Evolutionary conservation across 2,329 filamentous ascomycete genomes (phyloP).

Genomic region (Aspergillus fumigatiaffinis): DNA sequence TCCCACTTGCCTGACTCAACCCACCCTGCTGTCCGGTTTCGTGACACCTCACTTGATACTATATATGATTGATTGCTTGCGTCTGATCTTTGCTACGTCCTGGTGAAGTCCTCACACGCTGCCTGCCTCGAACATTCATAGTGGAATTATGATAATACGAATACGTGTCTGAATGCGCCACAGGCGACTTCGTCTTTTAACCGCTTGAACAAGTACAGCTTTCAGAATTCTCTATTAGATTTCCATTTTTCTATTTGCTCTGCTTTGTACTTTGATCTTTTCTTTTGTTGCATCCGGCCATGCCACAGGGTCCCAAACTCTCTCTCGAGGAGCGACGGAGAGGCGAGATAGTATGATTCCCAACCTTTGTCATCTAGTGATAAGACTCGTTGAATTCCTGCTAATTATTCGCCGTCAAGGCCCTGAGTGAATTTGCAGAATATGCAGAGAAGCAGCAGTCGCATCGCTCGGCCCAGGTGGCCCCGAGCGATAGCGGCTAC

Average conservation of each 20-base stretch:
- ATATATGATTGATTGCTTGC: background rate
- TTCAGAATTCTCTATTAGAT: background rate
- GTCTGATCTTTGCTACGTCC: background rate
- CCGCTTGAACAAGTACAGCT: constrained; percentile 16
- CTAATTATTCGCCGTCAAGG: constrained; percentile 42
- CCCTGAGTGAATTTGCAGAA: constrained; percentile 93
- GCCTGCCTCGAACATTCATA: background rate
- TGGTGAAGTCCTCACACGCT: background rate
- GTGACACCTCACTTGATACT: background rate
- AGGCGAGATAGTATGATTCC: constrained; percentile 69
- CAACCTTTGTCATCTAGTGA: background rate
- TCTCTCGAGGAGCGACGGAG: constrained; percentile 75
- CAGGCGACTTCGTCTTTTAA: constrained; percentile 29
- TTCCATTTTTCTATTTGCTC: background rate
- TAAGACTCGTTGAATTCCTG: background rate
- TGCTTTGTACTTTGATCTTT: background rate
- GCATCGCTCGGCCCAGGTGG: constrained; percentile 33
- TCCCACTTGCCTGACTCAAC: constrained; percentile 6
- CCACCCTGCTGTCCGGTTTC: background rate
- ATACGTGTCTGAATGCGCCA: constrained; percentile 38
- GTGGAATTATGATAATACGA: constrained; percentile 41
- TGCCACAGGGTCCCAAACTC: constrained; percentile 51
- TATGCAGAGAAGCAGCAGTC: constrained; percentile 95
- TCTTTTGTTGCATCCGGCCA: constrained; percentile 16
- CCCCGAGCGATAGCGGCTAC: constrained; percentile 41